Base-by-base conservation (phyloP, 2,329 filamentous ascomycete species). In the Pseudogymnoascus sp. region DNA sequence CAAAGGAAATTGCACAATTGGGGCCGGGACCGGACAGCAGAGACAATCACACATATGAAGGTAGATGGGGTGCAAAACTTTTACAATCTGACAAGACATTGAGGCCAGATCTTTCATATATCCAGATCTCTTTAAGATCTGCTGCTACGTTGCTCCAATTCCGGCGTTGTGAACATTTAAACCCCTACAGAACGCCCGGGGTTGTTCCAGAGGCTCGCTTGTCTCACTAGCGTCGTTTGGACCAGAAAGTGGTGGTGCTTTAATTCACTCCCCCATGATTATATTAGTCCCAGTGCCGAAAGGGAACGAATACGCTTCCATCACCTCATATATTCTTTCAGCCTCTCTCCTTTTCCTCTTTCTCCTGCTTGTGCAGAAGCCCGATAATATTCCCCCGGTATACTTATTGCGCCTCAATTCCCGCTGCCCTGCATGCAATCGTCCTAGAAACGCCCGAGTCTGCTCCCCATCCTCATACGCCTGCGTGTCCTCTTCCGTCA, bases 141-240 rank as follows among this genome's bases (percentile, higher is more conserved):
- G 9, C n/a, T 54, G 9, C 25, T 54, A 54, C 25, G 43, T 54
- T 54, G 43, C 43, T 54, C 43, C 25, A 54, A 18, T 54, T 54
- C 25, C 25, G n/a, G 25, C 25, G 25, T 32, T 54, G 43, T 18
- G 43, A 54, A 54, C 43, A 18, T 54, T 54, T 54, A 54, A 54
- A 54, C 43, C 43, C 43, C 43, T 54, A 54, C 43, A 54, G 43
- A 54, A 54, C n/a, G 25, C 25, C 43, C n/a, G 25, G 43, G 43
- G 43, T 54, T 54, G 47, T 54, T 54, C 47, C 47, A 54, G 47
- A 54, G 47, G 47, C 47, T 54, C 47, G 47, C 47, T 54, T 54
- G 47, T 54, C 47, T 12, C 47, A 54, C 16, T 54, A 54, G 47
- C 47, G 47, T 25, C 47, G 28, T 54, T 54, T 32, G n/a, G 47